Evolutionary conservation across 495 filamentous ascomycete genomes (phyloP).

Genomic region (Penicillium coffeae): DNA sequence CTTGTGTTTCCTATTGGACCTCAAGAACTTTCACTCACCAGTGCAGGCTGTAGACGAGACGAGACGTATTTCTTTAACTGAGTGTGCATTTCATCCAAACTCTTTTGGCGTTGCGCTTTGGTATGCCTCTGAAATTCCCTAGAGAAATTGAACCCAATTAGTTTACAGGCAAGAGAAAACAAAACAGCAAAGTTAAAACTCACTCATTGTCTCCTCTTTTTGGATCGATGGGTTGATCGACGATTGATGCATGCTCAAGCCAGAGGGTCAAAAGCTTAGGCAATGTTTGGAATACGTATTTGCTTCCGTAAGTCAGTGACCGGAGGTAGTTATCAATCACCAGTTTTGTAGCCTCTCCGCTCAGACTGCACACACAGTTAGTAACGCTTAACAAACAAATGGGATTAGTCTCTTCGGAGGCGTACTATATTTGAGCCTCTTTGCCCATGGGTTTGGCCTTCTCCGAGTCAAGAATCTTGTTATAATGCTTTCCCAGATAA

Average conservation of each 20-base stretch:
- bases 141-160: background rate
- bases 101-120: constrained; percentile 54
- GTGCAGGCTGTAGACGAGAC: constrained; percentile 71
- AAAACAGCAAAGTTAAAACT: constrained; percentile 11
- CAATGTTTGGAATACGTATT: constrained; percentile 91
- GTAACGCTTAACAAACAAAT: background rate
- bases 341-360: constrained; percentile 79
- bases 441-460: constrained; percentile 67
- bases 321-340: constrained; percentile 91
- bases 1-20: background rate
- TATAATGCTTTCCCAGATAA: constrained; percentile 95
- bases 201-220: constrained; percentile 59
- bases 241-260: constrained; percentile 80
- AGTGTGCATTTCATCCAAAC: constrained; percentile 66
- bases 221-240: constrained; percentile 62
- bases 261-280: constrained; percentile 88
- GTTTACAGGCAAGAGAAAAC: background rate
- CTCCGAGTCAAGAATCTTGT: constrained; percentile 89
- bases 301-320: constrained; percentile 80
- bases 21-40: constrained; percentile 31
- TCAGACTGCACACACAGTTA: constrained; percentile 34
- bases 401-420: too few species aligned
- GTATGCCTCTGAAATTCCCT: constrained; percentile 56
- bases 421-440: constrained; percentile 52
- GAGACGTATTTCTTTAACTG: constrained; percentile 68